phyloP scores from a whole-genome alignment of 225 moss, liverwort and hornwort genomes.

The Anthoceros angustus region DNA sequence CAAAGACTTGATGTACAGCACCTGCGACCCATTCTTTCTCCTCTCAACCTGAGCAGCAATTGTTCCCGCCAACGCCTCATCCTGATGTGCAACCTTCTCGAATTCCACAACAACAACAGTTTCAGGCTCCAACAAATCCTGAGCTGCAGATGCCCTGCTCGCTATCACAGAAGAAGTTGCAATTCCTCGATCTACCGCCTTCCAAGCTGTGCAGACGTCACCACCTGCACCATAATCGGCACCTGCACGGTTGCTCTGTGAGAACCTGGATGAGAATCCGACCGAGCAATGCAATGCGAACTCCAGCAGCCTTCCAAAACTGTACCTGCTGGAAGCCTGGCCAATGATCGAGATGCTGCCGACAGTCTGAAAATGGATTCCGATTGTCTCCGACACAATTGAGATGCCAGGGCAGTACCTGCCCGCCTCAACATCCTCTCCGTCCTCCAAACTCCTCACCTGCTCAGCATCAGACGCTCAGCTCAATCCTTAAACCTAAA shows the following conservation, averaged over 20 bases:
- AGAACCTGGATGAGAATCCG: background rate
- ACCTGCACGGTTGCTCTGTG: background rate
- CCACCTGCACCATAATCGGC: background rate
- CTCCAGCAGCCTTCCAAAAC: background rate
- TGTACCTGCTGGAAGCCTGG: background rate
- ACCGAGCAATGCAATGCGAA: background rate
- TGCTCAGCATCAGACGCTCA: too few relatives aligned
- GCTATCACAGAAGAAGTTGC: background rate
- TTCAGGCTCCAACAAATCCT: background rate
- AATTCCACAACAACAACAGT: background rate
- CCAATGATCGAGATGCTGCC: background rate
- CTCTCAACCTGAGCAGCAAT: background rate
- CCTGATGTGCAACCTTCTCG: background rate
- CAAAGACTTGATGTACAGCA: background rate
- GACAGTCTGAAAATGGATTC: background rate
- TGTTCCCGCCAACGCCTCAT: background rate
- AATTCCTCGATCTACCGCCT: background rate
- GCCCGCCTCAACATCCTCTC: conserved; percentile 2
- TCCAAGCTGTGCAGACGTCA: background rate
- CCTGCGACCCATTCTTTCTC: background rate
- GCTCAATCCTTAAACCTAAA: too few relatives aligned
- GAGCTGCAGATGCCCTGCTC: background rate
- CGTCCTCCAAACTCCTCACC: background rate
- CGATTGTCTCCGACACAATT: background rate
- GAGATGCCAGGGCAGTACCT: background rate